These are phyloP conservation scores for Thalia dealbata DNA, from an alignment of 176 grass and related monocot species.

Conservation along the genomic window DNA sequence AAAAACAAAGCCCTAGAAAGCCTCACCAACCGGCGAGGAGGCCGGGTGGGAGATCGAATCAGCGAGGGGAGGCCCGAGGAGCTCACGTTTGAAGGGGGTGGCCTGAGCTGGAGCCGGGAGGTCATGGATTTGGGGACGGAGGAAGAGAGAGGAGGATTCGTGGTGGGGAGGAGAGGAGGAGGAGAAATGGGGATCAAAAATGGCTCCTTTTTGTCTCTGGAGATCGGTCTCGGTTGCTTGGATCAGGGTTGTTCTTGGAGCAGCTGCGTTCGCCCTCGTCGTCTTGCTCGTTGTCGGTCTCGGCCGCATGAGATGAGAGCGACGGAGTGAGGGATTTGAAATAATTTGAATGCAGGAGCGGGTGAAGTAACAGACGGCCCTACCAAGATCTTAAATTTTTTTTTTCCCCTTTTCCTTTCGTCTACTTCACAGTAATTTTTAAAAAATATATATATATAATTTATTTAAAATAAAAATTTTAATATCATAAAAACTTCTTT, in stretches of 20 bases:
- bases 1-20: not conserved
- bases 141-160: not conserved
- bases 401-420: too few relatives aligned
- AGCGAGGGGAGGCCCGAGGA: not conserved
- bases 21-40: not conserved
- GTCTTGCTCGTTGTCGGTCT: not conserved
- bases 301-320: not conserved
- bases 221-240: not conserved
- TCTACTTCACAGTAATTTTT: too few relatives aligned
- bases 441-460: too few relatives aligned
- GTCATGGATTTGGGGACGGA: not conserved
- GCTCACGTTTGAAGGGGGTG: slow-evolving; percentile 1
- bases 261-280: not conserved
- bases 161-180: too few relatives aligned
- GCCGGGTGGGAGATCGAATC: not conserved
- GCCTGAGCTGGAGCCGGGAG: not conserved
- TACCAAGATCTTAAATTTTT: too few relatives aligned
- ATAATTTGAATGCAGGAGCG: not conserved
- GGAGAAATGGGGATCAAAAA: not conserved
- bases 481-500: too few relatives aligned
- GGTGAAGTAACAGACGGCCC: not conserved
- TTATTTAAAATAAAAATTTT: too few relatives aligned
- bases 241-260: not conserved
- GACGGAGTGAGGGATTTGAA: not conserved
- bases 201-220: not conserved